Evolutionary conservation across 768 basidiomycete genomes (phyloP).

Genomic region (Exidia glandulosa): DNA sequence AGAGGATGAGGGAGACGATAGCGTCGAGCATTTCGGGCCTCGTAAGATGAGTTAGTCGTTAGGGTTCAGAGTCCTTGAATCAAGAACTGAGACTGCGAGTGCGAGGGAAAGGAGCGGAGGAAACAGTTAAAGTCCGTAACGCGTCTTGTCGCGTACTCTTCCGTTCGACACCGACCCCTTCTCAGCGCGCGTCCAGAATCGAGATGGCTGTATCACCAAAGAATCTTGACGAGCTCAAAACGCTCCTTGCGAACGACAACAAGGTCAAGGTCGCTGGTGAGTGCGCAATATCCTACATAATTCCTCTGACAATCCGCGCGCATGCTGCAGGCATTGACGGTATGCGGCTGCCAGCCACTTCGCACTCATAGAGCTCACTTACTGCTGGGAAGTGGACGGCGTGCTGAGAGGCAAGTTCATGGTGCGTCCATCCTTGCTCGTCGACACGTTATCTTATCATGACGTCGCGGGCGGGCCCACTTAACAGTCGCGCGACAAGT

Average conservation of each 20-base stretch:
- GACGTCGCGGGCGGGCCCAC: not conserved
- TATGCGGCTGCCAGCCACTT: conserved; percentile 20
- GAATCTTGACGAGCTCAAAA: conserved; percentile 43
- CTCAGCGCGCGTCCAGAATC: too few relatives aligned
- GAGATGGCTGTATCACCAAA: too few relatives aligned
- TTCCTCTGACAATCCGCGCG: not conserved
- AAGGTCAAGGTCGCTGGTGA: conserved; percentile 92
- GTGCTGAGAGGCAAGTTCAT: conserved; percentile 91
- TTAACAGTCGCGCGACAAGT: conserved; percentile 78
- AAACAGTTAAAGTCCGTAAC: too few relatives aligned
- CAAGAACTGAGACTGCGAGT: too few relatives aligned
- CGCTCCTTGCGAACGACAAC: conserved; percentile 45
- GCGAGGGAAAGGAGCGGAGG: too few relatives aligned
- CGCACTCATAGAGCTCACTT: not conserved
- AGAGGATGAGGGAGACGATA: too few relatives aligned
- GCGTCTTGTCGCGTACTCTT: too few relatives aligned
- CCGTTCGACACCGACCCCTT: too few relatives aligned
- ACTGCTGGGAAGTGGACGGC: conserved; percentile 60
- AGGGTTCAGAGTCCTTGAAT: too few relatives aligned
- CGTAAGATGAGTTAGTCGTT: too few relatives aligned
- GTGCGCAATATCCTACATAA: conserved; percentile 16
- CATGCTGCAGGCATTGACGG: conserved; percentile 50
- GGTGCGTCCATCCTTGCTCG: conserved; percentile 29
- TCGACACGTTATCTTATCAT: conserved; percentile 3
- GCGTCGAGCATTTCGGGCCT: too few relatives aligned